These are phyloP conservation scores for Geotrichum australiense DNA, from an alignment of 1,139 yeast species.

Conservation along the genomic window DNA sequence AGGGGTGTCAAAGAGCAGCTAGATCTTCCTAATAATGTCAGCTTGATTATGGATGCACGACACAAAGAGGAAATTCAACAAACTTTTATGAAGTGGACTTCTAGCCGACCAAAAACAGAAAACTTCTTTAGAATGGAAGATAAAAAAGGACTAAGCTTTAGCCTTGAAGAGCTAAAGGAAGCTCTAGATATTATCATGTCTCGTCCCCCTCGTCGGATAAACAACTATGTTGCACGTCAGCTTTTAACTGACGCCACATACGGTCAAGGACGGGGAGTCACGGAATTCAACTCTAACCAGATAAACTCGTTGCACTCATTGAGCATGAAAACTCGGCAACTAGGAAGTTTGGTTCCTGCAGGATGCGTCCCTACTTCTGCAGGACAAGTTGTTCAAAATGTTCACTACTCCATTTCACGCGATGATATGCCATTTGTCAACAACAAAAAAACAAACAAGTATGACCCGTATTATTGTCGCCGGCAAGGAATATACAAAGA, in stretches of 20 bases:
- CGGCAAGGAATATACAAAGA: conserved; percentile 22
- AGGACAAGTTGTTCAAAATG: conserved; percentile 3
- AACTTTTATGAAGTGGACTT: conserved; percentile 21
- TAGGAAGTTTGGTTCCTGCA: conserved; percentile 18
- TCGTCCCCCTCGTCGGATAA: conserved; percentile 26
- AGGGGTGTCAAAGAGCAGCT: conserved; percentile 15
- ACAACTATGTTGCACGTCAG: conserved; percentile 25
- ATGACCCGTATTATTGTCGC: conserved; percentile 26
- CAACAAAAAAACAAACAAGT: conserved; percentile 22
- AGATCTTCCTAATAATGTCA: conserved; percentile 13
- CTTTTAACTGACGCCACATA: conserved; percentile 24
- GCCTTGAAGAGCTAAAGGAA: conserved; percentile 24
- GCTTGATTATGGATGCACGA: conserved; percentile 15
- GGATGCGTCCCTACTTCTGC: conserved; percentile 7
- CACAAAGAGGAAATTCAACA: conserved; percentile 15
- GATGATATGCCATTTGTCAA: conserved; percentile 20
- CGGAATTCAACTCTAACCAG: conserved; percentile 22
- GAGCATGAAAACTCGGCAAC: conserved; percentile 22
- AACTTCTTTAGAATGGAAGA: conserved; percentile 25
- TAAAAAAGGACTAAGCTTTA: conserved; percentile 22
- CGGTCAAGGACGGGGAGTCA: conserved; percentile 26
- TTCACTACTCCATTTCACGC: conserved; percentile 4
- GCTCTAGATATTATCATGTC: conserved; percentile 23
- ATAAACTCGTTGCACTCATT: conserved; percentile 20
- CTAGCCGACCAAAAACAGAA: conserved; percentile 21